Percentiles rank a stretch among this genome's conserved stretches.
Conservation (phyloP, 129 eudicot species). For the Flaveria linearis region DNA sequence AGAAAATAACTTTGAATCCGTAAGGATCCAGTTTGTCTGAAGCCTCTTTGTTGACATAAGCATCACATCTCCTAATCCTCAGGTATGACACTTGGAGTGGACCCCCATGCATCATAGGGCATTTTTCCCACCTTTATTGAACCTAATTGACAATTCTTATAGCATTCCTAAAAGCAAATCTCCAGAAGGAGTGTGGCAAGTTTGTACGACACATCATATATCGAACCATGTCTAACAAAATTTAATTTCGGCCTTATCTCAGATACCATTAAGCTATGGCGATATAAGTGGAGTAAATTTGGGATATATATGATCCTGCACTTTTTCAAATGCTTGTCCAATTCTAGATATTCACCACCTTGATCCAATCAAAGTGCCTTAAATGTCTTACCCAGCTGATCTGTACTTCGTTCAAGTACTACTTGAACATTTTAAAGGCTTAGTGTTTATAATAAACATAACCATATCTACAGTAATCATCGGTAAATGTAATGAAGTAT, state of each 20-base stretch:
- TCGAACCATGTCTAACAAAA: too few relatives aligned
- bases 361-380: not conserved
- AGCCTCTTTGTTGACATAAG: not conserved
- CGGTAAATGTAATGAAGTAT: not conserved
- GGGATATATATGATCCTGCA: not conserved
- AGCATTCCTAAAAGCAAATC: too few relatives aligned
- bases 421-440: not conserved
- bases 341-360: not conserved
- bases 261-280: not conserved
- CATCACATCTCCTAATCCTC: not conserved
- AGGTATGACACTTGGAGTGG: not conserved
- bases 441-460: not conserved
- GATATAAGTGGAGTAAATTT: not conserved
- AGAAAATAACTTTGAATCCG: not conserved
- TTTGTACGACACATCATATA: too few relatives aligned
- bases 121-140: too few relatives aligned
- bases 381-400: not conserved
- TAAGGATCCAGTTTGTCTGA: not conserved
- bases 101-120: too few relatives aligned
- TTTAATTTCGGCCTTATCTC: not conserved
- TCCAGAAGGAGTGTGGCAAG: too few relatives aligned
- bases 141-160: too few relatives aligned
- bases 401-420: not conserved
- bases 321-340: not conserved
- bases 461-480: not conserved